Evolutionary conservation across 2,329 filamentous ascomycete genomes (phyloP).

Genomic region (Curvularia verruculosa): DNA sequence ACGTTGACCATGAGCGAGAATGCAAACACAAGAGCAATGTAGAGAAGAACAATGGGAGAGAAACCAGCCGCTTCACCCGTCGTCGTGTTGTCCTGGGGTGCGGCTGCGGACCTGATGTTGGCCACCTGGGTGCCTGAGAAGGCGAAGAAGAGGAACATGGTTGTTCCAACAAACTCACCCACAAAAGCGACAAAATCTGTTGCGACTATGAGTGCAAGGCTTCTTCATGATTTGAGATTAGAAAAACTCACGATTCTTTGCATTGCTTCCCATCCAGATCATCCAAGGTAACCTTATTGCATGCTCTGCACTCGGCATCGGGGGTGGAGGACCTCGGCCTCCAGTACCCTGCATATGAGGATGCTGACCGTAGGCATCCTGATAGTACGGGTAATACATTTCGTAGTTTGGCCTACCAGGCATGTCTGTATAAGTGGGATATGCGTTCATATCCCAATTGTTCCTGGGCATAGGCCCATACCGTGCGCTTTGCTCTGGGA

Average conservation of each 20-base stretch:
- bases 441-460: slow-evolving; percentile 21
- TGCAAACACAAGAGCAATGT: slow-evolving; percentile 46
- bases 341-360: slow-evolving; percentile 16
- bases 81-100: slow-evolving; percentile 46
- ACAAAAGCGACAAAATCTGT: slow-evolving; percentile 53
- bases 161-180: slow-evolving; percentile 55
- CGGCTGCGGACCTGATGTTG: slow-evolving; percentile 55
- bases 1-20: slow-evolving; percentile 50
- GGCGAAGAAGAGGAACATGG: slow-evolving; percentile 55
- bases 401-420: slow-evolving; percentile 28
- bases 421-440: slow-evolving; percentile 28
- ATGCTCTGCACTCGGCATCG: slow-evolving; percentile 44
- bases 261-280: slow-evolving; percentile 46
- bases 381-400: slow-evolving; percentile 35
- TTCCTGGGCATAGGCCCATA: slow-evolving; percentile 23
- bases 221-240: slow-evolving; percentile 34
- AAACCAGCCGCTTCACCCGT: slow-evolving; percentile 54
- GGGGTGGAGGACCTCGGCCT: slow-evolving; percentile 31
- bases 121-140: slow-evolving; percentile 55
- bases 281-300: slow-evolving; percentile 43
- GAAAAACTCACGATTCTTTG: slow-evolving; percentile 43
- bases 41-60: slow-evolving; percentile 51
- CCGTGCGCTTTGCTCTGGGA: slow-evolving; percentile 16
- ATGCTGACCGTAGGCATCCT: slow-evolving; percentile 20
- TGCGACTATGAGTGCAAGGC: slow-evolving; percentile 13